Evolutionary conservation across 2,329 filamentous ascomycete species (phyloP).

Genomic region (Orbilia blumenaviensis): DNA sequence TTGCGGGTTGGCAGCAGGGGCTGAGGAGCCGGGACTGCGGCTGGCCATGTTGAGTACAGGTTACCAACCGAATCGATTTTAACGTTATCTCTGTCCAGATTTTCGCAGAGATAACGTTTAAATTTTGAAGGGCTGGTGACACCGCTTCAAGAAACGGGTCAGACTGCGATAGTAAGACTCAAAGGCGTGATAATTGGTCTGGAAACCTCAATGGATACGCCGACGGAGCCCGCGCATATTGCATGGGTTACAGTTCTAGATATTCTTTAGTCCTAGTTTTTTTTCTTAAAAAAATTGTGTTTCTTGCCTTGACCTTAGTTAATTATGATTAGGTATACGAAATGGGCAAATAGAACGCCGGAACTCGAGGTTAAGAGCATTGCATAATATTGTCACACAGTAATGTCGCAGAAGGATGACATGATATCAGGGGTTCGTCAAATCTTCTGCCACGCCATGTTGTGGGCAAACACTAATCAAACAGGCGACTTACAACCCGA

Average conservation of each 20-base stretch:
- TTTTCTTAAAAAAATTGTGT: no score
- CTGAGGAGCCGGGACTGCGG: neutral
- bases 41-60: neutral
- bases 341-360: no score
- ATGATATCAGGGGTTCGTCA: neutral
- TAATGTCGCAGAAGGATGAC: neutral
- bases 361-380: no score
- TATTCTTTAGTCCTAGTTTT: no score
- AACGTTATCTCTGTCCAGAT: neutral
- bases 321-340: no score
- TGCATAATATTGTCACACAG: no score
- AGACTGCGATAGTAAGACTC: neutral
- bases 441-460: slow-evolving; percentile 6
- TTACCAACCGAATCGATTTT: no score
- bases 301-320: no score
- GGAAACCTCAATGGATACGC: neutral
- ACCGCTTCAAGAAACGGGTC: neutral
- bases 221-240: neutral
- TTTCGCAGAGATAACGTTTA: neutral
- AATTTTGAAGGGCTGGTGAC: neutral
- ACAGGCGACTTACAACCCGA: neutral
- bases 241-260: no score
- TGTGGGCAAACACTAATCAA: neutral
- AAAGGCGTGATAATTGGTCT: neutral
- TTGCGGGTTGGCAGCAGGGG: slow-evolving; percentile 1